phyloP scores from a whole-genome alignment of 192 early-diverging fungal species.

The Phycomyces nitens region DNA sequence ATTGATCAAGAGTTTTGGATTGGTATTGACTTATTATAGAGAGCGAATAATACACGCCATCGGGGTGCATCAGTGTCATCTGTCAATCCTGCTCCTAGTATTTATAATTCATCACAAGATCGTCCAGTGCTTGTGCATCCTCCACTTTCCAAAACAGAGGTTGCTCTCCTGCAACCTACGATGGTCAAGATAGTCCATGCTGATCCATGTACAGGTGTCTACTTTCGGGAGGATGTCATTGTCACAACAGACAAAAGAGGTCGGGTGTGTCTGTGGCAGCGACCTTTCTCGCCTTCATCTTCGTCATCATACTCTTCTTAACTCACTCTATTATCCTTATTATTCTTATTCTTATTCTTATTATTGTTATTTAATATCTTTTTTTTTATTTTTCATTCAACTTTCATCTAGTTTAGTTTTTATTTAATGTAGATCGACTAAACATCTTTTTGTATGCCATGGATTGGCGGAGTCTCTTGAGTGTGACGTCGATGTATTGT shows the following conservation, averaged over 20 bases:
- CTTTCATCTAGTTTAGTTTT: no score
- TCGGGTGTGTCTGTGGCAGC: slow-evolving; percentile 27
- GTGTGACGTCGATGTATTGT: slow-evolving; percentile 18
- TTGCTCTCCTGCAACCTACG: slow-evolving; percentile 35
- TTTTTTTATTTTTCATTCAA: no score
- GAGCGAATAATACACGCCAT: slow-evolving; percentile 24
- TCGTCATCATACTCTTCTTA: slow-evolving; percentile 1
- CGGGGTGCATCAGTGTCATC: slow-evolving; percentile 36
- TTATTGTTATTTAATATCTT: no score
- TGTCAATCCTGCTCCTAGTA: slow-evolving; percentile 7
- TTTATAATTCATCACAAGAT: slow-evolving; percentile 12
- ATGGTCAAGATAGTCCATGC: slow-evolving; percentile 36
- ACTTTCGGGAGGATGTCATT: slow-evolving; percentile 37
- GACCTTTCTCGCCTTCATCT: slow-evolving; percentile 14
- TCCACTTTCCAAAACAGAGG: slow-evolving; percentile 28
- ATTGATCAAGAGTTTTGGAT: no score
- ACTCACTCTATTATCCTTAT: not conserved
- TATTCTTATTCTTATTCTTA: not conserved
- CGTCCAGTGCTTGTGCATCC: slow-evolving; percentile 26
- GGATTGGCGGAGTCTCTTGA: not conserved
- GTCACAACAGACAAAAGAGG: slow-evolving; percentile 39
- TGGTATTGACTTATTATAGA: not conserved
- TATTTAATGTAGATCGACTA: no score
- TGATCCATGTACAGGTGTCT: slow-evolving; percentile 34
- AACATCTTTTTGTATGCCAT: not conserved